A percentile compares a stretch with the other conserved stretches of the same genome.
phyloP scores from a whole-genome alignment of 371 early-diverging fungal species.

The Rhizomucor miehei region DNA sequence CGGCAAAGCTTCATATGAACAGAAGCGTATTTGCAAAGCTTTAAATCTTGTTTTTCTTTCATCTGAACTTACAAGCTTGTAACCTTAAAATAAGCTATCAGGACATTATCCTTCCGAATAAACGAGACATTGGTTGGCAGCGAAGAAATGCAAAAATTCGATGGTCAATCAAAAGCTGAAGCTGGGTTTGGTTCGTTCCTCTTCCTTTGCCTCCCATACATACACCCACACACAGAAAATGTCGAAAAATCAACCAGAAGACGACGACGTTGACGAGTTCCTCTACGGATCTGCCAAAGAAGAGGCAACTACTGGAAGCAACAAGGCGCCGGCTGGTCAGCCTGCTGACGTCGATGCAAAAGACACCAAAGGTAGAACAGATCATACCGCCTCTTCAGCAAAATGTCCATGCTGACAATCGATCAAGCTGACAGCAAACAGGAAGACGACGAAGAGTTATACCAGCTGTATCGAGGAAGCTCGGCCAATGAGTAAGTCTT shows the following conservation, averaged over 20 bases:
- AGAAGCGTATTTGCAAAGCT: slow-evolving; percentile 1
- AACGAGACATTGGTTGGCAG: too few relatives aligned
- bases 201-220: too few relatives aligned
- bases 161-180: too few relatives aligned
- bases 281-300: slow-evolving; percentile 18
- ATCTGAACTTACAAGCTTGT: too few relatives aligned
- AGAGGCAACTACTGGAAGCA: not conserved
- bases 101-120: too few relatives aligned
- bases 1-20: not conserved
- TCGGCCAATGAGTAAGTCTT: slow-evolving; percentile 21
- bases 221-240: too few relatives aligned
- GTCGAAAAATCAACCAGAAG: slow-evolving; percentile 7
- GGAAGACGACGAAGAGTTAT: slow-evolving; percentile 23
- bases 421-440: not conserved
- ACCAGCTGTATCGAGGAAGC: slow-evolving; percentile 17
- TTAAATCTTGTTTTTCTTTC: too few relatives aligned
- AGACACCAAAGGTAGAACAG: not conserved
- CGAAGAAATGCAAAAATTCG: too few relatives aligned
- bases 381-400: not conserved
- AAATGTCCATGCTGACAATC: too few relatives aligned
- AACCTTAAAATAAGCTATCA: too few relatives aligned
- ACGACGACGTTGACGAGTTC: slow-evolving; percentile 32
- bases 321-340: not conserved
- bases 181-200: too few relatives aligned
- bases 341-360: not conserved